Evolutionary conservation across 2,329 filamentous ascomycete species (phyloP).

Genomic region (Pseudocercospora eumusae): DNA sequence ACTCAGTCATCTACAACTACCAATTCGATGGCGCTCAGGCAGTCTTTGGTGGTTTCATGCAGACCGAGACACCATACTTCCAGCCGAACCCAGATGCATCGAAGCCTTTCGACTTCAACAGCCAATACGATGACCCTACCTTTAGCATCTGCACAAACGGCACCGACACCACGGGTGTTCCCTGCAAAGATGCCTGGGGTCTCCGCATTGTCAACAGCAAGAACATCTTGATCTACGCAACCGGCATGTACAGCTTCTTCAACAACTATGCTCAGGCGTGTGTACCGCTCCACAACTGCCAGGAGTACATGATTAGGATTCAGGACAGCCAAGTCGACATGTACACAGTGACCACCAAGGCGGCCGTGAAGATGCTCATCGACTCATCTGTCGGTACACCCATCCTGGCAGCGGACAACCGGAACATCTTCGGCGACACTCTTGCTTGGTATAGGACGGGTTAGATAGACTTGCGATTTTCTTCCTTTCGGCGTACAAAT

Average conservation of each 20-base stretch:
- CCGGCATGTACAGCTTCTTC: conserved; percentile 62
- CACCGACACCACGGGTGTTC: conserved; percentile 19
- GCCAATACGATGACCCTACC: conserved; percentile 46
- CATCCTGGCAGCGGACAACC: conserved; percentile 48
- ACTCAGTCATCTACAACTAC: conserved; percentile 58
- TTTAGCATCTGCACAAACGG: conserved; percentile 42
- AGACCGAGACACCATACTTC: conserved; percentile 58
- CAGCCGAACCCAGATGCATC: conserved; percentile 57
- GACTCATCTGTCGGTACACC: conserved; percentile 40
- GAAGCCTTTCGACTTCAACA: conserved; percentile 56
- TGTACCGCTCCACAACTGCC: conserved; percentile 51
- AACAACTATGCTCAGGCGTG: conserved; percentile 58
- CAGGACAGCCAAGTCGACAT: conserved; percentile 48
- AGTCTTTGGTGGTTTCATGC: conserved; percentile 54
- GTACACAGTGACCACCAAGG: conserved; percentile 53
- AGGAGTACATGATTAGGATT: conserved; percentile 53
- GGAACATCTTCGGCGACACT: conserved; percentile 53
- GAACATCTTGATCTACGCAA: conserved; percentile 50
- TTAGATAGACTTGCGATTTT: conserved; percentile 1
- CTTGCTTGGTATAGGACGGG: conserved; percentile 40
- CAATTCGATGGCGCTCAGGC: conserved; percentile 54
- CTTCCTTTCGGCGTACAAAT: conserved; percentile 10
- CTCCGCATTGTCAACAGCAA: conserved; percentile 43
- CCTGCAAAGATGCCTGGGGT: conserved; percentile 50
- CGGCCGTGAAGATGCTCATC: conserved; percentile 53